Base-by-base conservation (phyloP, 2,329 filamentous ascomycete species). In the Hypoxylon sp. region DNA sequence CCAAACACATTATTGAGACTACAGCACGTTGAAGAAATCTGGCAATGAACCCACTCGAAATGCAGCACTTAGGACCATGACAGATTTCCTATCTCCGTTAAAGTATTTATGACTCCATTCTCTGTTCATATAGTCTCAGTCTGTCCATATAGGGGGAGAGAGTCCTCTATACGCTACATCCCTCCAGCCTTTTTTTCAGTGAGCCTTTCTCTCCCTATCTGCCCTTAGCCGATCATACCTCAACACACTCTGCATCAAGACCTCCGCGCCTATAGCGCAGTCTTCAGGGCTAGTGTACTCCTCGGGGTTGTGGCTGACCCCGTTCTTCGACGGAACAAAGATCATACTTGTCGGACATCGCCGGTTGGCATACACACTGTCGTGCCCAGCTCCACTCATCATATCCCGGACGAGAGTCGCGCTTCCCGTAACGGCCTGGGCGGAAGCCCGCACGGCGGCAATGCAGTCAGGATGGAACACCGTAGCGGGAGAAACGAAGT, bases 381-480 rank as follows among this genome's bases (percentile, higher is more conserved):
- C 83, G 40, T 82, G 82, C 1, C 83, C 82, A 0, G 81, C 81
- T 5, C 82, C 82, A 56, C 81, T 83, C n/a, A 77, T 79, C 73
- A 84, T 79, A 11, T 79, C 77, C 4, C 80, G 73, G 56, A 77
- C 74, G 1, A 80, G 68, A 1, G 82, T 78, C 20, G 83, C 75
- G 48, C 86, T 85, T 1, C 89, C 85, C 1, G 90, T 85, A 1
- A 90, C 83, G 3, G 84, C 85, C 59, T 80, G 79, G 0, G 90
- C 89, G 22, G 90, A 88, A 46, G 86, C 82, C 54, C 86, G 83
- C 7, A 94, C 90, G 37, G 89, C 90, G 0, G 81, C 78, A 63
- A 94, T 90, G 75, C 91, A 94, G 71, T 90, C 88, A 6, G 85
- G 78, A 73, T 93, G 85, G 79, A 94, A 94, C 31, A 84, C 83